Percentiles rank a stretch among this genome's conserved stretches.
Conservation (phyloP, 1,284 basidiomycete species). For the Ceratobasidium sp. region DNA sequence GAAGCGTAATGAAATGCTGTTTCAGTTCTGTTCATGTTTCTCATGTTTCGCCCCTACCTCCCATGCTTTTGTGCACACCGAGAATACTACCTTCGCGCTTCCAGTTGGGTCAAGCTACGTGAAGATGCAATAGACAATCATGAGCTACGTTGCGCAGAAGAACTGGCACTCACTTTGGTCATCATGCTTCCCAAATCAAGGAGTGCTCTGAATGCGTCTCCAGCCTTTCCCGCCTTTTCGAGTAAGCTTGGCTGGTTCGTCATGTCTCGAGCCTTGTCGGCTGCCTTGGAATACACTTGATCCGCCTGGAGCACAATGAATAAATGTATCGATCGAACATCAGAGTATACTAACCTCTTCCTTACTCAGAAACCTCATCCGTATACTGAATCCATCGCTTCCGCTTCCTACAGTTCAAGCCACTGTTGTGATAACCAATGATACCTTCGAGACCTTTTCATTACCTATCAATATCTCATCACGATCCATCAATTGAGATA, state of each 20-base stretch:
- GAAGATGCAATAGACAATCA: neutral
- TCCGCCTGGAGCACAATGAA: neutral
- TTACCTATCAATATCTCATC: too few relatives aligned
- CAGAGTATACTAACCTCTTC: too few relatives aligned
- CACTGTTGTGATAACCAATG: too few relatives aligned
- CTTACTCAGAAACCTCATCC: too few relatives aligned
- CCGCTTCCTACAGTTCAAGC: too few relatives aligned
- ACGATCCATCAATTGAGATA: too few relatives aligned
- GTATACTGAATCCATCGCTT: too few relatives aligned
- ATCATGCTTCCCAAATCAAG: neutral
- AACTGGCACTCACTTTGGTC: conserved; percentile 7
- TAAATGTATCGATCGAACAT: neutral
- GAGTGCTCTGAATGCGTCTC: neutral
- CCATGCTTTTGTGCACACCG: conserved; percentile 17
- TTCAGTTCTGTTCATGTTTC: neutral
- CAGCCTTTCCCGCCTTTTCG: neutral
- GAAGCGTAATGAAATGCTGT: neutral
- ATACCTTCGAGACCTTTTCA: too few relatives aligned
- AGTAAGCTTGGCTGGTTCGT: neutral
- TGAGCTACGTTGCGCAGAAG: too few relatives aligned
- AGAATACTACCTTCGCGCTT: conserved; percentile 12
- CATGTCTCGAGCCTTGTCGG: neutral
- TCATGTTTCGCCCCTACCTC: neutral
- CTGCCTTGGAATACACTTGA: neutral
- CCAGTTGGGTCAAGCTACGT: conserved; percentile 8